Evolutionary conservation across 2,329 filamentous ascomycete genomes (phyloP).

Genomic region (Dactylonectria macrodidyma): DNA sequence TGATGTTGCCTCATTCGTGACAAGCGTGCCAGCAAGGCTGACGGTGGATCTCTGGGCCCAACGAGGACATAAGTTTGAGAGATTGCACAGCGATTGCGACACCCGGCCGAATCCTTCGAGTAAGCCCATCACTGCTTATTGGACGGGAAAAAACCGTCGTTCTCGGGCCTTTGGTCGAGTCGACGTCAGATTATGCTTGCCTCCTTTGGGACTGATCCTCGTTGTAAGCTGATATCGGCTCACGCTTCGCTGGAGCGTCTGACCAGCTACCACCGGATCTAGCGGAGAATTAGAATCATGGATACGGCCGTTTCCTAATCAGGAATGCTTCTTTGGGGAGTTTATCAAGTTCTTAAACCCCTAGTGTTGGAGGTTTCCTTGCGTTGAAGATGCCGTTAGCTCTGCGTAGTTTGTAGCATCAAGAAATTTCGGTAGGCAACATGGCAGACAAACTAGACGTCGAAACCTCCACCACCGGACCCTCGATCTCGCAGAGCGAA

Average conservation of each 20-base stretch:
- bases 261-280: slow-evolving; percentile 1
- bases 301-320: not conserved
- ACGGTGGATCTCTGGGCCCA: too few species aligned
- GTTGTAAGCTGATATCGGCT: slow-evolving; percentile 26
- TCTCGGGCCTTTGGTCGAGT: not conserved
- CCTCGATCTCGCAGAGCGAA: slow-evolving; percentile 23
- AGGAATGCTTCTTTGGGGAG: not conserved
- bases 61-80: too few species aligned
- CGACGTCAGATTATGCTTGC: not conserved
- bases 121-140: not conserved
- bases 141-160: not conserved
- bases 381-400: not conserved
- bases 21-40: too few species aligned
- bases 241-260: not conserved
- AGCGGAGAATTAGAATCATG: not conserved
- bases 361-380: not conserved
- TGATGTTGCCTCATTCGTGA: too few species aligned
- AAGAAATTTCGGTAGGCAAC: not conserved
- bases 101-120: not conserved
- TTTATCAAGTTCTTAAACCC: not conserved
- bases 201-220: slow-evolving; percentile 10
- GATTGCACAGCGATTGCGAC: not conserved
- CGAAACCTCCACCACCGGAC: slow-evolving; percentile 14
- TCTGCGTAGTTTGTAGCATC: not conserved
- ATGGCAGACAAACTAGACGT: slow-evolving; percentile 25